Base-by-base conservation (phyloP, 2,329 filamentous ascomycete species). In the Tricladium varicosporioides region DNA sequence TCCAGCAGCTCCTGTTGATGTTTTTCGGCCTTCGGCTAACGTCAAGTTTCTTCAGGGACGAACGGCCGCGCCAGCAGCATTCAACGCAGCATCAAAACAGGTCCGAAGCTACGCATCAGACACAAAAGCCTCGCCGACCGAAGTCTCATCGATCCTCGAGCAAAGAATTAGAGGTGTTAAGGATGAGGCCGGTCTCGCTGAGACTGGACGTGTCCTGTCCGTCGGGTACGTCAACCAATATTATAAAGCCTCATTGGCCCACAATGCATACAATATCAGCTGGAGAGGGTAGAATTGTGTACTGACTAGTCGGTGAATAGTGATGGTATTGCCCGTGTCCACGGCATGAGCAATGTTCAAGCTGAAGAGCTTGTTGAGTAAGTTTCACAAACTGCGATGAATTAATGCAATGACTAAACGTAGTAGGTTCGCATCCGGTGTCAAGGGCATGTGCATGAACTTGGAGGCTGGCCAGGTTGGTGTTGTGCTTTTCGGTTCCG, bases 381-480 rank as follows among this genome's bases (percentile, higher is more conserved):
- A 73, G 92, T 89, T 63, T 59, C 67, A 44, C 59, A 40, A 15
- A 11, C 19, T 16, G 47, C 45, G 32, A 19, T 31, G 33, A 9
- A 13, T 63, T 53, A 60, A 60, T 60, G 43, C 46, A 47, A 31
- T 58, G 31, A 55, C 59, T 49, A 51, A 59, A 58, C 59, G 54
- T 32, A 54, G 57, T 68, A 97, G 92, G 85, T 99, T 99, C 84
- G 91, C 94, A 73, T 99, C 94, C 68, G 94, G 94, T 79, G 94
- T 97, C 80, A 97, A 97, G 88, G 94, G 94, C 79, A 99, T 99
- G 94, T 97, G 93, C 91, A 97, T 99, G 93, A 99, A 99, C 90
- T 88, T 99, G 81, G 94, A 99, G 84, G 94, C 94, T 79, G 94
- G 94, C 78, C 94, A 97, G 82, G 94, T 99, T 82, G 94, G 94